These are phyloP conservation scores for Annulohypoxylon stygium DNA, from an alignment of 495 filamentous ascomycete genomes.

Conservation along the genomic window DNA sequence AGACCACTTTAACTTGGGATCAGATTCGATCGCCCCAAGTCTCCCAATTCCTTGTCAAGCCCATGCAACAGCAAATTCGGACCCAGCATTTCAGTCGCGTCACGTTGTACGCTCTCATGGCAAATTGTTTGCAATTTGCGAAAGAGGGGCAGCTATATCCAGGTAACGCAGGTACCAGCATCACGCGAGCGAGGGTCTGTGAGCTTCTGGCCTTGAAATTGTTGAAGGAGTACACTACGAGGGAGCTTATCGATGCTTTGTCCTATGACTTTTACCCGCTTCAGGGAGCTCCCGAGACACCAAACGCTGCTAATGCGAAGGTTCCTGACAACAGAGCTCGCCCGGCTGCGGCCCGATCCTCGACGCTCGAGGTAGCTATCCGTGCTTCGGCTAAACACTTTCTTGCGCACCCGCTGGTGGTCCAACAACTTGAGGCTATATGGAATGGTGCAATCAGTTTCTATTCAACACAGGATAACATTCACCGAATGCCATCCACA, in stretches of 20 bases:
- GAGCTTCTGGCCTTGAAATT: conserved; percentile 93
- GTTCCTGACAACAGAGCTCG: conserved; percentile 50
- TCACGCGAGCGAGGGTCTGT: conserved; percentile 85
- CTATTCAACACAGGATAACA: conserved; percentile 83
- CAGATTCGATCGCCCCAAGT: conserved; percentile 94
- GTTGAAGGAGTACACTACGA: conserved; percentile 86
- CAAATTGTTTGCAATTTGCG: conserved; percentile 91
- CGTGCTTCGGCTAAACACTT: conserved; percentile 90
- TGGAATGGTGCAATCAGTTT: conserved; percentile 96
- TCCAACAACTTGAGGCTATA: conserved; percentile 93
- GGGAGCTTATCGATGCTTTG: conserved; percentile 90
- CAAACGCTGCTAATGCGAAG: conserved; percentile 53
- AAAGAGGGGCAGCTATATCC: conserved; percentile 86
- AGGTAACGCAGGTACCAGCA: conserved; percentile 83
- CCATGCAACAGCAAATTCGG: conserved; percentile 84
- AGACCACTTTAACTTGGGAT: conserved; percentile 95
- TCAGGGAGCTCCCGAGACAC: conserved; percentile 74
- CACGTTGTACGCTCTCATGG: conserved; percentile 89
- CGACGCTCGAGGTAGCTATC: conserved; percentile 91
- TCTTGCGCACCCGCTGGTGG: conserved; percentile 86
- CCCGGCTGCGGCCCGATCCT: conserved; percentile 76
- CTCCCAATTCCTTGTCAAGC: conserved; percentile 94
- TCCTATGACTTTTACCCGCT: conserved; percentile 96
- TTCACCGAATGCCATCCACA: conserved; percentile 69
- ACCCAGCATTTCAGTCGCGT: conserved; percentile 84